Percentiles rank a stretch among this genome's conserved stretches.
phyloP scores from a whole-genome alignment of 306 rosid species.

The Cicer arietinum region DNA sequence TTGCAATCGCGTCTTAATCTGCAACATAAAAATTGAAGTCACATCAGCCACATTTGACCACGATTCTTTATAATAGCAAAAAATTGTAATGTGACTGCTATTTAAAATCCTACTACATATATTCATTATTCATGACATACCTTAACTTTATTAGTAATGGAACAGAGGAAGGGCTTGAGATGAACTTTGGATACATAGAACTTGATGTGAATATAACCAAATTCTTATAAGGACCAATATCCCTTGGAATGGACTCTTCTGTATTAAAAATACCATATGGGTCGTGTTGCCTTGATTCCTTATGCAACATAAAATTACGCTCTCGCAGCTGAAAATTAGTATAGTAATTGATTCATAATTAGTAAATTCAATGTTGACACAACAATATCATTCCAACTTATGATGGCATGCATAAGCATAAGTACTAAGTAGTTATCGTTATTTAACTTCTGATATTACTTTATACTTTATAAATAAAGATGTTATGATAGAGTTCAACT shows the following conservation, averaged over 20 bases:
- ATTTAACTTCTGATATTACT: too few relatives aligned
- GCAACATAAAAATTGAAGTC: too few relatives aligned
- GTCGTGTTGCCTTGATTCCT: slow-evolving; percentile 87
- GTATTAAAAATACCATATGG: slow-evolving; percentile 84
- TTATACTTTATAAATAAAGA: too few relatives aligned
- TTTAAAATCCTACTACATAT: background rate
- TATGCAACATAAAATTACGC: slow-evolving; percentile 59
- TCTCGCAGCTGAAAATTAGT: slow-evolving; percentile 57
- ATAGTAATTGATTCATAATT: background rate
- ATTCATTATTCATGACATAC: slow-evolving; percentile 48
- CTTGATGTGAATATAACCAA: slow-evolving; percentile 72
- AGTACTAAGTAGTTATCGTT: too few relatives aligned
- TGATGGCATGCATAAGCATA: too few relatives aligned
- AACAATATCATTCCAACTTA: too few relatives aligned
- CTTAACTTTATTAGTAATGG: slow-evolving; percentile 77
- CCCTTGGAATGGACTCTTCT: slow-evolving; percentile 88
- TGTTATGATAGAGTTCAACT: too few relatives aligned
- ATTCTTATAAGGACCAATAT: slow-evolving; percentile 96
- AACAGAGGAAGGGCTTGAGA: slow-evolving; percentile 73
- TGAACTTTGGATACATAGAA: slow-evolving; percentile 79
- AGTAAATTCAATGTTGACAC: too few relatives aligned
- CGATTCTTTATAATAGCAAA: background rate
- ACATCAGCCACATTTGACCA: background rate
- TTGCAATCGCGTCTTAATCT: too few relatives aligned
- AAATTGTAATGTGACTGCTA: background rate